phyloP scores from a whole-genome alignment of 75 land plant species.

The Cupressus sempervirens region DNA sequence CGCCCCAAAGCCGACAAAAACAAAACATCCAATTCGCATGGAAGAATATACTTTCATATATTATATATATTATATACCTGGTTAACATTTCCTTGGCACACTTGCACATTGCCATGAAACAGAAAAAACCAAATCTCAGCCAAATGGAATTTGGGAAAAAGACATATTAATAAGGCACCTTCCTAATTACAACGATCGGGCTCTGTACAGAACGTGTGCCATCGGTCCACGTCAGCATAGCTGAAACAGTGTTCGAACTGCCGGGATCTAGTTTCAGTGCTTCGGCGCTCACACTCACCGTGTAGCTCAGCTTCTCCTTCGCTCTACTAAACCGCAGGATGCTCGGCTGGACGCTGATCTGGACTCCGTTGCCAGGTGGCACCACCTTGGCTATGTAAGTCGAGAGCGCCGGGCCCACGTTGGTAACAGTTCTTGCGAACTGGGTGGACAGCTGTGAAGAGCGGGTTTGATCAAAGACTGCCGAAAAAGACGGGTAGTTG shows the following conservation, averaged over 20 bases:
- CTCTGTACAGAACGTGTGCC: conserved; percentile 52
- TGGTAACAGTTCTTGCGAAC: conserved; percentile 62
- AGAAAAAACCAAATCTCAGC: background rate
- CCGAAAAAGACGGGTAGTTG: conserved; percentile 67
- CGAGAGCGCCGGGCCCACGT: conserved; percentile 48
- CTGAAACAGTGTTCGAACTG: conserved; percentile 30
- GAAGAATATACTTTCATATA: background rate
- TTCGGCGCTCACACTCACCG: conserved; percentile 33
- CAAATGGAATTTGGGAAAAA: background rate
- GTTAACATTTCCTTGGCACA: background rate
- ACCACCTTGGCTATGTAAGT: conserved; percentile 30
- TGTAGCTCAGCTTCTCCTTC: conserved; percentile 49
- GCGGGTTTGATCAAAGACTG: conserved; percentile 36
- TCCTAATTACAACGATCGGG: conserved; percentile 36
- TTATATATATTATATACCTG: no score
- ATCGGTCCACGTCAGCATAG: conserved; percentile 47
- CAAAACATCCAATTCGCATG: background rate
- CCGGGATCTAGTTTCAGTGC: conserved; percentile 36
- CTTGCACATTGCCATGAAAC: background rate
- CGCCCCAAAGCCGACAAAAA: no score
- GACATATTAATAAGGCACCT: background rate
- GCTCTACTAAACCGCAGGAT: conserved; percentile 39
- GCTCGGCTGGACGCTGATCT: conserved; percentile 47
- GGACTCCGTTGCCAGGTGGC: conserved; percentile 29
- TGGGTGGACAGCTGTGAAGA: conserved; percentile 32